phyloP scores from a whole-genome alignment of 495 filamentous ascomycete genomes.

The Aspergillus sparsus region DNA sequence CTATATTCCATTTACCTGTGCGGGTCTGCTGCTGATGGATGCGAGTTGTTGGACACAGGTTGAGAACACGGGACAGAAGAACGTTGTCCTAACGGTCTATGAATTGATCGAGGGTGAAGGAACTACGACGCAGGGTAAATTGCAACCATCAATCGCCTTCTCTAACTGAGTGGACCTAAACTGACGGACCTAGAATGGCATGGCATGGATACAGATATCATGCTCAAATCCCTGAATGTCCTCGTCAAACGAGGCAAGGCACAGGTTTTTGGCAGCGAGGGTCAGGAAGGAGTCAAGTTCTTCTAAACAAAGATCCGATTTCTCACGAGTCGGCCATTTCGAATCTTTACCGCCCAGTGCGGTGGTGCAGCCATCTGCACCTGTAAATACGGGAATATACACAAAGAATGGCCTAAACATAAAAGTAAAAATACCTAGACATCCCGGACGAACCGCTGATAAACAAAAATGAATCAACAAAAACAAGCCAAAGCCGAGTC shows the following conservation, averaged over 20 bases:
- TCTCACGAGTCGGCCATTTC: background rate
- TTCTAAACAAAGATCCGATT: constrained; percentile 57
- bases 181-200: constrained; percentile 65
- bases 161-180: constrained; percentile 21
- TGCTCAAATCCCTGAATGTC: constrained; percentile 73
- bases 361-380: constrained; percentile 15
- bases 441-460: constrained; percentile 5
- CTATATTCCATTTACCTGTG: constrained; percentile 18
- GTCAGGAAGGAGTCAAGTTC: constrained; percentile 91
- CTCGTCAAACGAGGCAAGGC: constrained; percentile 88
- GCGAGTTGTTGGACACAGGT: constrained; percentile 42
- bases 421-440: constrained; percentile 8
- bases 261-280: constrained; percentile 86
- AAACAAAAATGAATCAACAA: constrained; percentile 16
- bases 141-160: background rate
- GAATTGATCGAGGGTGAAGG: constrained; percentile 70
- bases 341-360: constrained; percentile 4
- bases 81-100: constrained; percentile 73
- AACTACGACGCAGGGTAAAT: constrained; percentile 58
- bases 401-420: constrained; percentile 14
- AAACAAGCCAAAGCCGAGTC: constrained; percentile 9
- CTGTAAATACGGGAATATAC: constrained; percentile 17
- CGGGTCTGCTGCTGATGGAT: background rate
- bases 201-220: constrained; percentile 78
- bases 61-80: constrained; percentile 72